Evolutionary conservation across 495 filamentous ascomycete genomes (phyloP), one percentile per base, ranked within the genome.

Genomic region (Aspergillus diversus): DNA sequence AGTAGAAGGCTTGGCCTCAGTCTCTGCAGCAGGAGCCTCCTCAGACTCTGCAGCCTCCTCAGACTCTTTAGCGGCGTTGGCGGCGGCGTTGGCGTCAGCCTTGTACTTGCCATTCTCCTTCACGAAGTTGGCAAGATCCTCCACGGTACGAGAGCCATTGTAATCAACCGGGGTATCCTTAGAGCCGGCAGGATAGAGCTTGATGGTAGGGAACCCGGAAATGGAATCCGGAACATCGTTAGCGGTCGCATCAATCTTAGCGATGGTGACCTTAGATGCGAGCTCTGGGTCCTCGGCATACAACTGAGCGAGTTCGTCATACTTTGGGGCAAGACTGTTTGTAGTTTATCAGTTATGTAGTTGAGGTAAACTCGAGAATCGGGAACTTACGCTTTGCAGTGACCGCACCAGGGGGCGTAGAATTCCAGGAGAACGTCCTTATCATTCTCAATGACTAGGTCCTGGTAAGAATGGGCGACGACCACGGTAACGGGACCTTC

Each of bases 341-440:
- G 39, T 32, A 16, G 31, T 32, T 11, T 31, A 58, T 76, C 58
- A 76, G 72, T 48, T 35, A 55, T 37, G 11, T 33, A 15, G 7
- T 17, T 52, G 4, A 33, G 11, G 33, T 5, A 48, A 9, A 7
- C 47, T 11, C 16, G 31, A 7, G 12, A 12, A 13, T 11, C 0
- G 46, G 15, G 42, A 49, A 78, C 80, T 73, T 79, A 86, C 78
- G 92, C 87, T 84, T 99, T 99, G 92, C 95, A 99, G 86, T 99
- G 95, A 71, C 95, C 95, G 74, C 96, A 99, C 96, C 95, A 98
- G 50, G 96, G 96, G 35, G 95, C 95, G 79, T 99, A 99, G 81
- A 96, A 99, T 81, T 99, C 95, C 59, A 99, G 79, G 56, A 99
- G 87, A 60, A 99, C 95, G 79, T 99, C 95, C 87, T 98, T 97